Percentiles rank a stretch among this genome's conserved stretches.
These are phyloP conservation scores for Clathrus columnatus DNA, from an alignment of 768 basidiomycete genomes.

Conservation along the genomic window DNA sequence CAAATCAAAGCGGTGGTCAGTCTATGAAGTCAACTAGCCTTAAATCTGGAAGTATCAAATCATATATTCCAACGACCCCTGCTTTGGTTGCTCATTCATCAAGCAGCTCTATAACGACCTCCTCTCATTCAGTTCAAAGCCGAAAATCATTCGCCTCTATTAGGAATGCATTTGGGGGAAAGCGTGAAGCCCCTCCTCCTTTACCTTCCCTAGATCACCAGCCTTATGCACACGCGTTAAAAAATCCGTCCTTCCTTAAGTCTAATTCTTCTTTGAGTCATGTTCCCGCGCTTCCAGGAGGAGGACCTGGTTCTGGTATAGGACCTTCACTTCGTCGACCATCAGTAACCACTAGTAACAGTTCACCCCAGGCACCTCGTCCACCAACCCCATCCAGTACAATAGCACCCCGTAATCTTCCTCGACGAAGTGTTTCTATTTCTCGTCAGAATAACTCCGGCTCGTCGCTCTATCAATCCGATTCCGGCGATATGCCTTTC, in stretches of 20 bases:
- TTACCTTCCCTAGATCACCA: conserved; percentile 63
- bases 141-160: conserved; percentile 88
- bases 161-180: conserved; percentile 78
- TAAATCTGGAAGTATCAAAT: conserved; percentile 6
- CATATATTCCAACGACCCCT: conserved; percentile 10
- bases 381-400: conserved; percentile 46
- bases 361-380: conserved; percentile 32
- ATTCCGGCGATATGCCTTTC: conserved; percentile 46
- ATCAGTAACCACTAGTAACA: conserved; percentile 23
- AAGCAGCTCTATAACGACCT: conserved; percentile 58
- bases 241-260: conserved; percentile 68
- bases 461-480: conserved; percentile 62
- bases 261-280: conserved; percentile 68
- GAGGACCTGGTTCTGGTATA: no score
- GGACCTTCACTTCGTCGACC: conserved; percentile 28
- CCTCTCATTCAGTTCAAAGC: conserved; percentile 44
- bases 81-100: conserved; percentile 45
- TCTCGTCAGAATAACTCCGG: conserved; percentile 69
- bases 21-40: conserved; percentile 5
- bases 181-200: conserved; percentile 50
- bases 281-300: conserved; percentile 17
- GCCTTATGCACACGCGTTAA: conserved; percentile 53
- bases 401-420: conserved; percentile 27
- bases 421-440: conserved; percentile 42
- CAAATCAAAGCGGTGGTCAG: conserved; percentile 30